Evolutionary conservation across 148 eudicot genomes (phyloP).

Genomic region (Persicaria tinctoria): DNA sequence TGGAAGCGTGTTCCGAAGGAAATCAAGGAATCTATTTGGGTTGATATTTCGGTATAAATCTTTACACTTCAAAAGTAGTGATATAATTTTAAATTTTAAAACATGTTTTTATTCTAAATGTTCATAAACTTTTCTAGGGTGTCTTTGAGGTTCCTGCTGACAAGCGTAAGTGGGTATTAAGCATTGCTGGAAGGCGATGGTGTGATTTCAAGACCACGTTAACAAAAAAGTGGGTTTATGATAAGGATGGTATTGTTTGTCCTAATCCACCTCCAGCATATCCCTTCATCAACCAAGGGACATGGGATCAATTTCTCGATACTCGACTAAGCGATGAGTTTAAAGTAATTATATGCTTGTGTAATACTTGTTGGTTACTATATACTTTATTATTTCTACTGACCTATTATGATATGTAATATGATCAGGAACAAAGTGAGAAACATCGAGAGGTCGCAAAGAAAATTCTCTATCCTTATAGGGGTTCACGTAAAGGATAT

Average conservation of each 20-base stretch:
- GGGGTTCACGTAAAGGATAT: slow-evolving; percentile 14
- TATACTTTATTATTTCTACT: neutral
- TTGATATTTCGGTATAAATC: neutral
- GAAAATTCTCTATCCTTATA: neutral
- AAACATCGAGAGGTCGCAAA: slow-evolving; percentile 1
- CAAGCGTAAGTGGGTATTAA: neutral
- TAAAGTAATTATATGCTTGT: neutral
- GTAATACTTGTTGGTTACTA: neutral
- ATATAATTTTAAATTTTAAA: too few relatives aligned
- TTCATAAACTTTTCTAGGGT: too few relatives aligned
- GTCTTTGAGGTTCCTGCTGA: neutral
- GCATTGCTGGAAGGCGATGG: neutral
- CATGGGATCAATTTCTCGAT: neutral
- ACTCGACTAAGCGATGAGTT: neutral
- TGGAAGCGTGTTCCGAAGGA: neutral
- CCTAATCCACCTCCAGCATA: neutral
- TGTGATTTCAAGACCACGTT: neutral
- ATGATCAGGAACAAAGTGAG: neutral
- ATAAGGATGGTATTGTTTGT: neutral
- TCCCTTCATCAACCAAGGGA: neutral
- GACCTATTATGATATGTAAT: too few relatives aligned
- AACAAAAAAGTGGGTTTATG: neutral
- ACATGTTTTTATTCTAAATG: neutral
- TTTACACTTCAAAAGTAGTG: neutral
- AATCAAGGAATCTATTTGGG: neutral